These are phyloP conservation scores for Zygoascus meyerae DNA, from an alignment of 1,139 yeast genomes.

Conservation along the genomic window DNA sequence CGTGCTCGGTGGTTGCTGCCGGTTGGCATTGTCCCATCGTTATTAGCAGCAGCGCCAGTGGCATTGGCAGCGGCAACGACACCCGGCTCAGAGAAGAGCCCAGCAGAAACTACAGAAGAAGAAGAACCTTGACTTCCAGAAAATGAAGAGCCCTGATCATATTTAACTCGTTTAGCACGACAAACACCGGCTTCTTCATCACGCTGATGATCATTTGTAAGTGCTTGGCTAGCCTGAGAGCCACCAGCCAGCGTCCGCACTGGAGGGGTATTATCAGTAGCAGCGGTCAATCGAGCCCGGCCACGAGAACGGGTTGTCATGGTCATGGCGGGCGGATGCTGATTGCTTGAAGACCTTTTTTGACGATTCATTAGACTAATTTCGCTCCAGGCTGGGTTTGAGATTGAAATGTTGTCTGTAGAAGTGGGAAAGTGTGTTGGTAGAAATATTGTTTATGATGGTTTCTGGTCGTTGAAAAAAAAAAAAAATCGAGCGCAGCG, in stretches of 20 bases:
- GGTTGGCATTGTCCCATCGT: too few species aligned
- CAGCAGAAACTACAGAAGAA: neutral
- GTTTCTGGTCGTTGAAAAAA: too few species aligned
- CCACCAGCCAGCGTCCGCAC: neutral
- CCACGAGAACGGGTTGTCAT: conserved; percentile 3
- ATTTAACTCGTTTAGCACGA: neutral
- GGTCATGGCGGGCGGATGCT: conserved; percentile 1
- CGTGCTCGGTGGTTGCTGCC: too few species aligned
- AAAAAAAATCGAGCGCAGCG: too few species aligned
- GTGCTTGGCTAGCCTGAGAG: neutral
- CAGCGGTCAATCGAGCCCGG: neutral
- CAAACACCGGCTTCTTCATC: neutral
- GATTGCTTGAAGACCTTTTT: neutral
- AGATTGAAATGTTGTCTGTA: too few species aligned
- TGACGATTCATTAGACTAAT: too few species aligned
- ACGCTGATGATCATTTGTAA: too few species aligned
- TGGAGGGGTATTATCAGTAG: neutral
- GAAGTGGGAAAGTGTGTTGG: too few species aligned
- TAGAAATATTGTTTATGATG: too few species aligned
- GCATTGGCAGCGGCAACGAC: neutral
- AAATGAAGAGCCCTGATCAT: neutral
- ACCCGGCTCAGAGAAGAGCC: neutral
- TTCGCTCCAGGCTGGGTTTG: too few species aligned
- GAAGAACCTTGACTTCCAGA: neutral
- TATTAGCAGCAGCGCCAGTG: neutral